Evolutionary conservation across 257 asterid genomes (phyloP).

Genomic region (Solanum boliviense): DNA sequence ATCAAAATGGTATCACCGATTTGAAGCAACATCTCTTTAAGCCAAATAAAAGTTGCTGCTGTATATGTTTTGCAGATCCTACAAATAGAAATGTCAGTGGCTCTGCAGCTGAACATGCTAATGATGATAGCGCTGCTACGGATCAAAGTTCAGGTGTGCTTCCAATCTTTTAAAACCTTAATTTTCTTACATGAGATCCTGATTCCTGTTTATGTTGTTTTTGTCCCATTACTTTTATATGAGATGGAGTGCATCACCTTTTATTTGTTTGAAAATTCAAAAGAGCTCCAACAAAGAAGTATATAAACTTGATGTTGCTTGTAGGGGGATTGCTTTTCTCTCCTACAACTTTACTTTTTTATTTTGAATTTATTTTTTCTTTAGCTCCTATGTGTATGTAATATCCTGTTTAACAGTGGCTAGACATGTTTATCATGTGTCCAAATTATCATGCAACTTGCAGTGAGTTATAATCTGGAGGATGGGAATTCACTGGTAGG

Average conservation of each 20-base stretch:
- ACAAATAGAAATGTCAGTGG: slow-evolving; percentile 17
- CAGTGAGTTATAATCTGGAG: slow-evolving; percentile 43
- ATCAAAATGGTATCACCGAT: too few relatives aligned
- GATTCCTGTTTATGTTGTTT: not conserved
- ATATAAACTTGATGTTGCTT: not conserved
- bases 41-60: not conserved
- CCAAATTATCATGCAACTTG: slow-evolving; percentile 3
- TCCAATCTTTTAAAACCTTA: not conserved
- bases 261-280: not conserved
- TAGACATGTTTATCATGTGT: not conserved
- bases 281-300: not conserved
- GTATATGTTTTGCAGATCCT: slow-evolving; percentile 25
- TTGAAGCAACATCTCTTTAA: too few relatives aligned
- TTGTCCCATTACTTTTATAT: not conserved
- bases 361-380: not conserved
- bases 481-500: slow-evolving; percentile 56
- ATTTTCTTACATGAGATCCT: not conserved
- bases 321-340: not conserved
- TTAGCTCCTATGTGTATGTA: not conserved
- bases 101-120: slow-evolving; percentile 24
- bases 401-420: not conserved
- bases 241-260: not conserved
- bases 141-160: slow-evolving; percentile 46
- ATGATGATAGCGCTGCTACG: slow-evolving; percentile 26
- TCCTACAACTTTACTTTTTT: not conserved